Conservation (phyloP, 1,284 basidiomycete genomes). For the Cystobasidium pallidum region DNA sequence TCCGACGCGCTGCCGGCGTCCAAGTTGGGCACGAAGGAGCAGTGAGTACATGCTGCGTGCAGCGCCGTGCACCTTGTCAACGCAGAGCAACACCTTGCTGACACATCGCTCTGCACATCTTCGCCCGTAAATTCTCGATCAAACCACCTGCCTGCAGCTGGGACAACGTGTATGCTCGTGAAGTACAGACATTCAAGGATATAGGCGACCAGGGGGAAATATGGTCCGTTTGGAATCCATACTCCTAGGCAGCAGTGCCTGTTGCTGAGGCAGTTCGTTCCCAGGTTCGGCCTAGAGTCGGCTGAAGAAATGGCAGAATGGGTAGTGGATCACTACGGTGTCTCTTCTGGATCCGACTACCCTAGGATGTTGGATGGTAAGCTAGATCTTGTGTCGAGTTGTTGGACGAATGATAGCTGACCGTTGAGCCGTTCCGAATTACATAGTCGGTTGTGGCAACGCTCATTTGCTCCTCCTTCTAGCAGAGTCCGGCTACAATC, state of each 20-base stretch:
- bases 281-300: conserved; percentile 80
- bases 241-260: background rate
- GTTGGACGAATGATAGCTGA: background rate
- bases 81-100: background rate
- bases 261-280: background rate
- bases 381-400: background rate
- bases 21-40: conserved; percentile 39
- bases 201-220: conserved; percentile 86
- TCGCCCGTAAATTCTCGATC: conserved; percentile 12
- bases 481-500: conserved; percentile 67
- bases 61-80: background rate
- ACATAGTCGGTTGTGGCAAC: conserved; percentile 77
- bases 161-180: conserved; percentile 55
- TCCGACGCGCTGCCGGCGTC: conserved; percentile 23
- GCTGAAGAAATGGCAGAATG: conserved; percentile 72
- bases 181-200: conserved; percentile 75
- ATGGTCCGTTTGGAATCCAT: conserved; percentile 63
- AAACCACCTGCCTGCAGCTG: conserved; percentile 23
- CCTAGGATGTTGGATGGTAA: conserved; percentile 51
- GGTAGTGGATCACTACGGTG: conserved; percentile 49
- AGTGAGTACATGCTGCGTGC: conserved; percentile 1
- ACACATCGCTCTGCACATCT: background rate
- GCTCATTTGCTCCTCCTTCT: conserved; percentile 79
- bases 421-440: background rate
- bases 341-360: conserved; percentile 44